Evolutionary conservation across 441 rosid genomes (phyloP).

Genomic region (Populus trichocarpa): DNA sequence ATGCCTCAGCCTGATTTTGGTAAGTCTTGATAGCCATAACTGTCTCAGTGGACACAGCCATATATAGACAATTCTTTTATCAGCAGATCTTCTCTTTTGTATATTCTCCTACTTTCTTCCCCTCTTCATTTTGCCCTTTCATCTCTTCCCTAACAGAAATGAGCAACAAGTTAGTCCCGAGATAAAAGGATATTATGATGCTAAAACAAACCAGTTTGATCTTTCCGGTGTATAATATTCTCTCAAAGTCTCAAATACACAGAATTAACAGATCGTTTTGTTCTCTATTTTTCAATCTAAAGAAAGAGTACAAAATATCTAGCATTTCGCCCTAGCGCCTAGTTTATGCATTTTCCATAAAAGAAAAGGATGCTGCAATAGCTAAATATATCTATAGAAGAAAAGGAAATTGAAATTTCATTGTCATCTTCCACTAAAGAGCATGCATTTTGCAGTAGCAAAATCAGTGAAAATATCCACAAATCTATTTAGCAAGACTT

Average conservation of each 20-base stretch:
- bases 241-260: too few species aligned
- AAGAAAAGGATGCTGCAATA: not conserved
- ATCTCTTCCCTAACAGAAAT: constrained; percentile 13
- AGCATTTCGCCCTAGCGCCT: not conserved
- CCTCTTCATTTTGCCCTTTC: constrained; percentile 13
- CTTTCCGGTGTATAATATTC: too few species aligned
- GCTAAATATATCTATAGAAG: too few species aligned
- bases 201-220: not conserved
- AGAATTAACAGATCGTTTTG: not conserved
- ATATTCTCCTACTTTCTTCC: constrained; percentile 13
- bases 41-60: constrained; percentile 45
- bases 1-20: constrained; percentile 42
- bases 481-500: not conserved
- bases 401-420: not conserved
- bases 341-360: not conserved
- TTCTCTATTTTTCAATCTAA: not conserved
- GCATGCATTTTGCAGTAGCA: not conserved
- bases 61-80: constrained; percentile 8
- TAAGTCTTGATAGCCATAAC: constrained; percentile 44
- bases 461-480: not conserved
- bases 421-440: not conserved
- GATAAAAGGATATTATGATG: not conserved
- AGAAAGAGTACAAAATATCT: not conserved
- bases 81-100: constrained; percentile 12
- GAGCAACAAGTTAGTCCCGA: constrained; percentile 5